Percentiles rank a stretch among this genome's conserved stretches.
These are phyloP conservation scores for Cadophora sp. DNA, from an alignment of 2,329 filamentous ascomycete species.

Conservation along the genomic window DNA sequence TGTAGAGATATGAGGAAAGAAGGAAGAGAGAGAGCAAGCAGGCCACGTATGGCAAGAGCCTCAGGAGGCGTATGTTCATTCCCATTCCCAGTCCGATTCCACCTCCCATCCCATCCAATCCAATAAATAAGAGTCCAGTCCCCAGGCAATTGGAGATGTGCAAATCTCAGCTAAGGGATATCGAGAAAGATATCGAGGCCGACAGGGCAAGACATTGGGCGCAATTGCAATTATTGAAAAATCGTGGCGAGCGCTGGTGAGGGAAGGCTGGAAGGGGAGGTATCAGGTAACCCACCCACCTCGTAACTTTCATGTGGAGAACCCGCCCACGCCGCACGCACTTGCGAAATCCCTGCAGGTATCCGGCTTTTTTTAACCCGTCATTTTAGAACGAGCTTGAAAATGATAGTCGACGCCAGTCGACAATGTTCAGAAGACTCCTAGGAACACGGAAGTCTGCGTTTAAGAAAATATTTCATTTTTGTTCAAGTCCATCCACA, in stretches of 20 bases:
- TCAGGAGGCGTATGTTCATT: constrained; percentile 13
- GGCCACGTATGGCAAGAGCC: constrained; percentile 22
- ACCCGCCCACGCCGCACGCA: constrained; percentile 2
- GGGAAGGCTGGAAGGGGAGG: constrained; percentile 2
- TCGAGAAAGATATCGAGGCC: constrained; percentile 1
- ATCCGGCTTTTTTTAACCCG: not conserved
- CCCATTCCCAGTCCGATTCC: constrained; percentile 8
- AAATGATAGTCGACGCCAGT: not conserved
- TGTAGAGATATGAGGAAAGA: constrained; percentile 20
- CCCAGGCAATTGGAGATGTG: not conserved
- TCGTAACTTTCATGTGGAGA: not conserved
- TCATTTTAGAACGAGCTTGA: not conserved
- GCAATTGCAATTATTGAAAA: not conserved
- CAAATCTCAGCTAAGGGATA: constrained; percentile 3
- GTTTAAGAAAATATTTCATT: not conserved
- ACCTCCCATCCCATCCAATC: not conserved
- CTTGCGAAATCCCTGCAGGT: not conserved
- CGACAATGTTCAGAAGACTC: not conserved
- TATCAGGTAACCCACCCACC: not conserved
- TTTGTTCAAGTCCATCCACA: not conserved
- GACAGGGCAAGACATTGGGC: constrained; percentile 8
- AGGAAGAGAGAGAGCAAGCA: constrained; percentile 21
- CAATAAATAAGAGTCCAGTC: not conserved
- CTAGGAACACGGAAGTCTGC: not conserved
- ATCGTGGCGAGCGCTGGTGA: constrained; percentile 1